Evolutionary conservation across 2,329 filamentous ascomycete genomes (phyloP), one percentile per base, ranked within the genome.

Genomic region (Cladosporium sp.): DNA sequence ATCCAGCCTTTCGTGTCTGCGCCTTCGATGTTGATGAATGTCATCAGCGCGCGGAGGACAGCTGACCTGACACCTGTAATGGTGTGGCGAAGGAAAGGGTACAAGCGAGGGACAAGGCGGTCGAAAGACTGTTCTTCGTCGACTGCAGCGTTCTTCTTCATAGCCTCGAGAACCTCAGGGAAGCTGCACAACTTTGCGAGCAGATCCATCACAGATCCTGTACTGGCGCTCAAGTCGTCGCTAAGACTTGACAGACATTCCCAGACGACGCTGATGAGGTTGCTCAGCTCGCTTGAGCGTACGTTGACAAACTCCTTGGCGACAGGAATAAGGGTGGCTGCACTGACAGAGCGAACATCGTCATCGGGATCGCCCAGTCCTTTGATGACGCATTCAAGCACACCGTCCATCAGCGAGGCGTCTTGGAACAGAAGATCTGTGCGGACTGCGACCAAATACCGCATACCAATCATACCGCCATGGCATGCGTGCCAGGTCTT

Each of bases 181-280:
- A 97, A 99, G 63, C 92, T 89, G 77, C 94, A 99, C 1, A 99
- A 84, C 61, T 94, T 97, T 14, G 95, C 94, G 17, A 99, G 82
- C 40, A 99, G 83, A 73, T 99, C 95, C 95, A 99, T 99, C 57
- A 99, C 96, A 59, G 92, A 95, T 50, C 94, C 94, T 9, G 95
- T 99, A 72, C 94, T 97, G 3, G 94, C 94, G 72, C 92, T 97
- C 17, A 99, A 81, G 70, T 99, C 94, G 71, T 99, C 94, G 64
- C 93, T 92, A n/a, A 99, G 80, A 71, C 96, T 95, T 3, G 93
- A 96, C 22, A 99, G 80, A 76, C 94, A 97, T 69, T 96, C 90
- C 94, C 94, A 99, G 28, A 99, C 92, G 60, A 97, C 96, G 70
- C 89, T 88, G 73, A 97, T 96, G 39, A 99, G 84, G 30, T 84